Percentiles rank a stretch among this genome's conserved stretches.
Conservation (phyloP, 2,329 filamentous ascomycete species). For the Botrytis pseudocinerea region DNA sequence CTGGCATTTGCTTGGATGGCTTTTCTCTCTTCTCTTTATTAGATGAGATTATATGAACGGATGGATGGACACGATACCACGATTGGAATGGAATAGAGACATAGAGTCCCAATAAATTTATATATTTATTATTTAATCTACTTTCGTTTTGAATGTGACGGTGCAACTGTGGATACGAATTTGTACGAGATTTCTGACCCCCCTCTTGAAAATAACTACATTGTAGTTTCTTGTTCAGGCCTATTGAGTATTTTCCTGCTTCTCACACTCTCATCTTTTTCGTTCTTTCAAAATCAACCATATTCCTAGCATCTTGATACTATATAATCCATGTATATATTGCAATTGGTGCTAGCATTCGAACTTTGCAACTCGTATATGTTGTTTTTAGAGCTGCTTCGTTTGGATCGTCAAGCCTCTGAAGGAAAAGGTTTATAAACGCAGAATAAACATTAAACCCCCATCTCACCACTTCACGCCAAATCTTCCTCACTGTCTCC, state of each 20-base stretch:
- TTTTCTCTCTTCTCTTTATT: background rate
- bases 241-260: background rate
- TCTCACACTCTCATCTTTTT: background rate
- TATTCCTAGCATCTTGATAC: background rate
- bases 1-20: background rate
- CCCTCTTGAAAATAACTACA: no score
- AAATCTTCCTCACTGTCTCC: background rate
- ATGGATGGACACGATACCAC: constrained; percentile 1
- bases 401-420: background rate
- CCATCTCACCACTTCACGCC: background rate
- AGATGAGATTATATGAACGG: background rate
- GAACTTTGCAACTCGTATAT: background rate
- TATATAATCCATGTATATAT: background rate
- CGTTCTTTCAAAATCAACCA: rapidly evolving
- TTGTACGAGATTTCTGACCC: background rate
- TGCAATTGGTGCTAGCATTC: background rate
- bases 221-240: background rate
- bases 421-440: rapidly evolving
- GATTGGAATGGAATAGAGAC: background rate
- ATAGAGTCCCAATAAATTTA: background rate
- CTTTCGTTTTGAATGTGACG: background rate
- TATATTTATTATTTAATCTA: background rate
- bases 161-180: background rate
- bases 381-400: background rate
- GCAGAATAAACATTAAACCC: background rate